A percentile compares a stretch with the other conserved stretches of the same genome.
phyloP scores from a whole-genome alignment of 805 yeast species.

The Yamadazyma endophytica region DNA sequence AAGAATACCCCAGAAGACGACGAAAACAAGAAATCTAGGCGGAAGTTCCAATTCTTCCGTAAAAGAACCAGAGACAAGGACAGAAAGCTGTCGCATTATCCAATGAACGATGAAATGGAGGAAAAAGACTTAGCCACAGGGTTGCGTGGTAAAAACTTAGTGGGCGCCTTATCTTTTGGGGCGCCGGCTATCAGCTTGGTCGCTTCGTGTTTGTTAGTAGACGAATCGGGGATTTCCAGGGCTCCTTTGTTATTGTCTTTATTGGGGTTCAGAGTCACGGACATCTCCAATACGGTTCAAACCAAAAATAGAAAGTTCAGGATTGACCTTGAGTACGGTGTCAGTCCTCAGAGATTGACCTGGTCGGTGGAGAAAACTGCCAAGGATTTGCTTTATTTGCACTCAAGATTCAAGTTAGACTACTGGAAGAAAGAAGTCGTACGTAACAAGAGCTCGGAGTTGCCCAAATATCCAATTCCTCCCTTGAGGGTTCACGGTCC shows the following conservation, averaged over 20 bases:
- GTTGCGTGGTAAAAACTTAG: slow-evolving; percentile 30
- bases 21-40: slow-evolving; percentile 2
- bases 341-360: slow-evolving; percentile 68
- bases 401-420: slow-evolving; percentile 59
- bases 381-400: slow-evolving; percentile 68
- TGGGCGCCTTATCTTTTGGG: slow-evolving; percentile 53
- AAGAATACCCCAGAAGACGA: not conserved
- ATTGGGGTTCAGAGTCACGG: slow-evolving; percentile 60
- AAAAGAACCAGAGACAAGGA: slow-evolving; percentile 19
- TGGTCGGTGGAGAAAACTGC: slow-evolving; percentile 78
- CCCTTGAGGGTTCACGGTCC: slow-evolving; percentile 19
- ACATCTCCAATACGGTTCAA: slow-evolving; percentile 36
- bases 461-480: slow-evolving; percentile 46
- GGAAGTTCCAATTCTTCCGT: slow-evolving; percentile 21
- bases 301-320: slow-evolving; percentile 47
- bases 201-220: slow-evolving; percentile 70
- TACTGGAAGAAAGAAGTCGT: slow-evolving; percentile 30
- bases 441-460: slow-evolving; percentile 27
- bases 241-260: slow-evolving; percentile 80
- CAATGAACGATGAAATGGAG: slow-evolving; percentile 10
- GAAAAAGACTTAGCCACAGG: slow-evolving; percentile 25
- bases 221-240: slow-evolving; percentile 70
- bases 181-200: slow-evolving; percentile 71
- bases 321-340: slow-evolving; percentile 86
- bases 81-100: slow-evolving; percentile 13